These are phyloP conservation scores for Cercospora brassicicola DNA, from an alignment of 2,329 filamentous ascomycete genomes.

Conservation along the genomic window DNA sequence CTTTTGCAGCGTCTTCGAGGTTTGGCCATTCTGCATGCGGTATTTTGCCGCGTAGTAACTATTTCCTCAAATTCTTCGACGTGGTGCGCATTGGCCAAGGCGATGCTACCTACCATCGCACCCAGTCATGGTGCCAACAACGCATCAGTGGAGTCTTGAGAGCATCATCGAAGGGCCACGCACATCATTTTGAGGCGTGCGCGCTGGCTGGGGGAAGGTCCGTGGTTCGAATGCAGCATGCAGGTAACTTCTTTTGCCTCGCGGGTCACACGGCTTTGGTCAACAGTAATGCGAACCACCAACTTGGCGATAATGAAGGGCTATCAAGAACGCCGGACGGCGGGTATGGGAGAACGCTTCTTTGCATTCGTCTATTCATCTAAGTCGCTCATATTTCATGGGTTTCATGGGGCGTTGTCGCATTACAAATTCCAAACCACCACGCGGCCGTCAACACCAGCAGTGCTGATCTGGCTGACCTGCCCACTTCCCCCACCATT, in stretches of 20 bases:
- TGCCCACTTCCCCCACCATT: slow-evolving; percentile 56
- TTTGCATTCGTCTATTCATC: background rate
- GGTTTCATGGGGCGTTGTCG: background rate
- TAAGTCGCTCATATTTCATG: background rate
- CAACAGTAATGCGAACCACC: background rate
- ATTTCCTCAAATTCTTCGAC: background rate
- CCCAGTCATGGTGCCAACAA: background rate
- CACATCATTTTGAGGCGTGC: background rate
- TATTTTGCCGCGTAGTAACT: background rate
- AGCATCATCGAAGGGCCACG: background rate
- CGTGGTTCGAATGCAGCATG: background rate
- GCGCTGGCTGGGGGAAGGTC: background rate
- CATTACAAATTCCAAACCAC: slow-evolving; percentile 50
- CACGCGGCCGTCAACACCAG: slow-evolving; percentile 51
- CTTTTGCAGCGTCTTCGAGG: background rate
- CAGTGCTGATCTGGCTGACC: slow-evolving; percentile 74
- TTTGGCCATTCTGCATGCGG: background rate
- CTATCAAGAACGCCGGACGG: background rate
- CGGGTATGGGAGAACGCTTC: background rate
- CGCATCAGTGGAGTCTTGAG: background rate
- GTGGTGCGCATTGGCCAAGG: background rate
- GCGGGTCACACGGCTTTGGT: background rate
- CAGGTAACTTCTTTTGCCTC: background rate
- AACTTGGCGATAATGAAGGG: background rate
- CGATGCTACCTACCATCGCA: background rate